These are phyloP conservation scores for Leishmania tropica DNA, from an alignment of 208 protist genomes.

Conservation along the genomic window DNA sequence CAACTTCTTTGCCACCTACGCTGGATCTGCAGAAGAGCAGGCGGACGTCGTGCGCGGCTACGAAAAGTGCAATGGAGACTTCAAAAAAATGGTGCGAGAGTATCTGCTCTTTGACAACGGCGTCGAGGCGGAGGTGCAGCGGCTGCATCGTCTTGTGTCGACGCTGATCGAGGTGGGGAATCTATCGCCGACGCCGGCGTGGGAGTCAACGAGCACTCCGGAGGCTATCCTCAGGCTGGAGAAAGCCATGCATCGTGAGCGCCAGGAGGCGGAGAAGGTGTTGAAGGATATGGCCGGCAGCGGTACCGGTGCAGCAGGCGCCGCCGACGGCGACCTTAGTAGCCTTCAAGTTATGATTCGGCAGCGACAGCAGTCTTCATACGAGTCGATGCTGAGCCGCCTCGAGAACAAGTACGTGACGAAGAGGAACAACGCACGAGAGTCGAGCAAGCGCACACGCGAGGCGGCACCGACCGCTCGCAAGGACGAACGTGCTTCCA, in stretches of 20 bases:
- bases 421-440: conserved; percentile 4
- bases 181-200: conserved; percentile 38
- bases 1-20: conserved; percentile 77
- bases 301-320: not conserved
- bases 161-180: conserved; percentile 37
- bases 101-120: conserved; percentile 84
- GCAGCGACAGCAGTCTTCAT: conserved; percentile 58
- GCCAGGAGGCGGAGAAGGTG: conserved; percentile 61
- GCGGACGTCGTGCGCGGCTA: conserved; percentile 59
- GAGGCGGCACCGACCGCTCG: conserved; percentile 10
- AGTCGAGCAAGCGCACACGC: conserved; percentile 15
- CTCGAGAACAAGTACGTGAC: conserved; percentile 72
- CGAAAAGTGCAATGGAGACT: conserved; percentile 70
- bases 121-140: conserved; percentile 49
- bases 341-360: conserved; percentile 73
- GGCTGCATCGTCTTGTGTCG: conserved; percentile 47
- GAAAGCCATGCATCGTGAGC: conserved; percentile 51
- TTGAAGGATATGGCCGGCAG: conserved; percentile 49
- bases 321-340: conserved; percentile 19
- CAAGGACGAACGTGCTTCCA: not conserved
- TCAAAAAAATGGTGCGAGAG: conserved; percentile 70
- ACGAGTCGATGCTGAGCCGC: conserved; percentile 60
- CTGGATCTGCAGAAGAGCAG: conserved; percentile 68
- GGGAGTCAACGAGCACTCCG: conserved; percentile 42
- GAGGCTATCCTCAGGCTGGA: conserved; percentile 45